These are phyloP conservation scores for Mortierella sp. DNA, from an alignment of 371 early-diverging fungal species.

Conservation along the genomic window DNA sequence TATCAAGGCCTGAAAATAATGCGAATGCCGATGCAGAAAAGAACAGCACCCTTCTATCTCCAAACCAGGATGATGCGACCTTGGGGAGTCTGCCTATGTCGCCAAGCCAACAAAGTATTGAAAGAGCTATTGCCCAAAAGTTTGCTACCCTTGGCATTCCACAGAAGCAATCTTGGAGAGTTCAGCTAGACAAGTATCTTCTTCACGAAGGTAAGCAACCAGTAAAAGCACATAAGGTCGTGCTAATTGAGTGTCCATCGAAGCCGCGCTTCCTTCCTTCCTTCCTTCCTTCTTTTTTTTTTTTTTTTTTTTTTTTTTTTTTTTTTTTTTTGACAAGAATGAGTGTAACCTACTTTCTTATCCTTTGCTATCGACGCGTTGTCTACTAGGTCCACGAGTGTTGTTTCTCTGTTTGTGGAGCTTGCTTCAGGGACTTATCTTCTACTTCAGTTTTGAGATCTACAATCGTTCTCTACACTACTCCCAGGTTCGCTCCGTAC, in stretches of 20 bases:
- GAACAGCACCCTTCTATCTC: background rate
- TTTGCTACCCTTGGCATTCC: slow-evolving; percentile 40
- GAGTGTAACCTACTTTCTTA: background rate
- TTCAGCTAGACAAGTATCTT: slow-evolving; percentile 16
- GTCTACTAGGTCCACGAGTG: slow-evolving; percentile 17
- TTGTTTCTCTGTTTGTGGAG: slow-evolving; percentile 40
- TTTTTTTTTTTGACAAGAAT: too few relatives aligned
- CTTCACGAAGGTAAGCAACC: slow-evolving; percentile 26
- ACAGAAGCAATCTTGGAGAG: slow-evolving; percentile 14
- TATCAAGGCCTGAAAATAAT: too few relatives aligned
- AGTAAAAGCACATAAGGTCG: too few relatives aligned
- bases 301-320: background rate
- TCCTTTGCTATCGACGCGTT: background rate
- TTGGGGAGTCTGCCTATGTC: slow-evolving; percentile 17
- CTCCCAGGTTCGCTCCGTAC: slow-evolving; percentile 12
- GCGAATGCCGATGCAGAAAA: background rate
- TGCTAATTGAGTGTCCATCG: background rate
- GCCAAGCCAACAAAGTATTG: slow-evolving; percentile 40
- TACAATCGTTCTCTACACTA: slow-evolving; percentile 27
- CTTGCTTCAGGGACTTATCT: slow-evolving; percentile 26
- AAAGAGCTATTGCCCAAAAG: slow-evolving; percentile 44
- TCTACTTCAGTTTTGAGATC: slow-evolving; percentile 35
- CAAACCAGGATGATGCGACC: background rate
- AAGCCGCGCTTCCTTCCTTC: too few relatives aligned
- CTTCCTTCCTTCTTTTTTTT: too few relatives aligned